Evolutionary conservation across 805 yeast genomes (phyloP).

Genomic region (Suhomyces kilbournensis): DNA sequence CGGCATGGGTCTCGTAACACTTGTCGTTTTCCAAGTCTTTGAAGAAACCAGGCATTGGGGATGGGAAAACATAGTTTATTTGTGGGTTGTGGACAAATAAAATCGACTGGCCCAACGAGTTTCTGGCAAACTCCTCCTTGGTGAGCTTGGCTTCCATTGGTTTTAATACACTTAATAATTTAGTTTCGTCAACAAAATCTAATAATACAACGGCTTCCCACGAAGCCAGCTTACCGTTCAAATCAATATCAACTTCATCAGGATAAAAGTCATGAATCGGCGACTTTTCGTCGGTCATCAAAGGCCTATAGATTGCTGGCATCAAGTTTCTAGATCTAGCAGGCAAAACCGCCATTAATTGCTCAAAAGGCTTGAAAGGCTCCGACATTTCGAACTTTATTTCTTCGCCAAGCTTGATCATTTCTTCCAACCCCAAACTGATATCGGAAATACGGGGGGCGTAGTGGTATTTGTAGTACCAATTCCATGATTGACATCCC

Average conservation of each 20-base stretch:
- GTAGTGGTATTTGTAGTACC: slow-evolving; percentile 89
- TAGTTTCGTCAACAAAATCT: slow-evolving; percentile 82
- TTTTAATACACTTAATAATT: slow-evolving; percentile 68
- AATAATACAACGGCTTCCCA: slow-evolving; percentile 98
- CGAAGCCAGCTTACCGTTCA: slow-evolving; percentile 91
- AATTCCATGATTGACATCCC: slow-evolving; percentile 94
- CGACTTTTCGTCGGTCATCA: slow-evolving; percentile 83
- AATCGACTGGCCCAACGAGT: slow-evolving; percentile 69
- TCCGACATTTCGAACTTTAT: slow-evolving; percentile 63
- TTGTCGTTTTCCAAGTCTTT: slow-evolving; percentile 75
- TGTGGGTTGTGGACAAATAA: slow-evolving; percentile 76
- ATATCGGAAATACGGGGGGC: slow-evolving; percentile 94
- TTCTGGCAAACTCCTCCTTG: slow-evolving; percentile 71
- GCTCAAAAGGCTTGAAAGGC: slow-evolving; percentile 93
- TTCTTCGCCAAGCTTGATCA: slow-evolving; percentile 27
- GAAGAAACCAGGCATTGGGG: slow-evolving; percentile 77
- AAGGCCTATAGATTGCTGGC: slow-evolving; percentile 71
- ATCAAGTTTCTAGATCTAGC: slow-evolving; percentile 81
- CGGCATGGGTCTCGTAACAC: slow-evolving; percentile 62
- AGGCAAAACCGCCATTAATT: slow-evolving; percentile 95
- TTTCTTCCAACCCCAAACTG: slow-evolving; percentile 62
- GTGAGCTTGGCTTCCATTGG: slow-evolving; percentile 61
- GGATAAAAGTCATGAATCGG: slow-evolving; percentile 93
- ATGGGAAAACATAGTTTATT: slow-evolving; percentile 58
- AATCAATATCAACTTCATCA: slow-evolving; percentile 77